Evolutionary conservation across 139 green algal species (phyloP).

Genomic region (Mychonastes homosphaera): DNA sequence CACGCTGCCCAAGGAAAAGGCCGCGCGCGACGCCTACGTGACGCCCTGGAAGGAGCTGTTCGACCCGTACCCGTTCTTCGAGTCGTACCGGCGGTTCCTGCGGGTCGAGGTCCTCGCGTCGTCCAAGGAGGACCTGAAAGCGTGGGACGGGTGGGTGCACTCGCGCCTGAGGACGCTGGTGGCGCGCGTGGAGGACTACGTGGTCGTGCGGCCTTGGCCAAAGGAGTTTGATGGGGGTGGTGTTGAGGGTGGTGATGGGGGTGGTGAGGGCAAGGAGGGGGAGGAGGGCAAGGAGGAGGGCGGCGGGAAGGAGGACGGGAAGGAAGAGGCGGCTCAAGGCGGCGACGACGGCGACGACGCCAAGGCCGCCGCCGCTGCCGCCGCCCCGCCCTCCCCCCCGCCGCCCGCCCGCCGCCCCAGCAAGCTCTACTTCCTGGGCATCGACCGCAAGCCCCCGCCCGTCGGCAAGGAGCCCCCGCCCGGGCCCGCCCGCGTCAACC

Average conservation of each 20-base stretch:
- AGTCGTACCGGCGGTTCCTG: slow-evolving; percentile 68
- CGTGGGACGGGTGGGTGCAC: slow-evolving; percentile 82
- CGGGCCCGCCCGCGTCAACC: slow-evolving; percentile 34
- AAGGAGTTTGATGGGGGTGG: slow-evolving; percentile 28
- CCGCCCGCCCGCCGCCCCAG: neutral
- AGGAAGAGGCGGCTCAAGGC: too few relatives aligned
- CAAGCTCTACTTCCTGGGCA: slow-evolving; percentile 19
- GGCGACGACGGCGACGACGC: neutral
- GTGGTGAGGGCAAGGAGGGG: neutral
- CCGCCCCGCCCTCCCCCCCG: neutral
- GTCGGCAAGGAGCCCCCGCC: too few relatives aligned
- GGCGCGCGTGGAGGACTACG: slow-evolving; percentile 44
- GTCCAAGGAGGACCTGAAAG: slow-evolving; percentile 53
- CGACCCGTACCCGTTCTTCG: slow-evolving; percentile 65
- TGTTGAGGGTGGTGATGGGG: neutral
- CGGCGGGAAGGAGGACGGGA: slow-evolving; percentile 12
- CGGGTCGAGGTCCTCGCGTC: slow-evolving; percentile 70
- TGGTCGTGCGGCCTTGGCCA: slow-evolving; percentile 56
- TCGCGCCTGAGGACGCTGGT: slow-evolving; percentile 71
- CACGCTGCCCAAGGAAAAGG: slow-evolving; percentile 9
- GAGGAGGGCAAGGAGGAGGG: slow-evolving; percentile 38
- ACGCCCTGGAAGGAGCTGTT: slow-evolving; percentile 41
- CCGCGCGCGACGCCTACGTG: neutral
- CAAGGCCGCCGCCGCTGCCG: neutral
- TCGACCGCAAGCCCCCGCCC: slow-evolving; percentile 19